These are phyloP conservation scores for Rhodofomes roseus DNA, from an alignment of 1,284 basidiomycete genomes.

Conservation along the genomic window DNA sequence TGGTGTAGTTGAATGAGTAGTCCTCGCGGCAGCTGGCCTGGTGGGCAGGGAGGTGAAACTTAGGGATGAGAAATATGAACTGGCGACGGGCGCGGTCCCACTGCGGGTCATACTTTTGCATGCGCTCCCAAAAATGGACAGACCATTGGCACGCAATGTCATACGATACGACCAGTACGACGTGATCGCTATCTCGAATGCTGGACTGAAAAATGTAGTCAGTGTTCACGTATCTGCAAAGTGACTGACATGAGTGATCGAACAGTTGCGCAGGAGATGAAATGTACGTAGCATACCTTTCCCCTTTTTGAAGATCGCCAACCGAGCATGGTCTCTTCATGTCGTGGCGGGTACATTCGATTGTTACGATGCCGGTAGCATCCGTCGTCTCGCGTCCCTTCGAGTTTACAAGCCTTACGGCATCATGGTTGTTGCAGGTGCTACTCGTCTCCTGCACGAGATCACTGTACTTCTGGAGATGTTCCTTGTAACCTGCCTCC, in stretches of 20 bases:
- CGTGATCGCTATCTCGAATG: neutral
- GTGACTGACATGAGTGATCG: neutral
- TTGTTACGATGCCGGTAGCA: conserved; percentile 5
- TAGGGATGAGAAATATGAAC: conserved; percentile 6
- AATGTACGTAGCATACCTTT: conserved; percentile 19
- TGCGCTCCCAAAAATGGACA: conserved; percentile 6
- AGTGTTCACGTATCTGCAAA: conserved; percentile 18
- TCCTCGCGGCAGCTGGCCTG: neutral
- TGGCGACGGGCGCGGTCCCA: neutral
- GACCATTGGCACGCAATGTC: conserved; percentile 19
- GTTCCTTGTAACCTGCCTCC: conserved; percentile 13
- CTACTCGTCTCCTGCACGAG: neutral
- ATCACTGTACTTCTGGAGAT: neutral
- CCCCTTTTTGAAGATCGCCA: conserved; percentile 24
- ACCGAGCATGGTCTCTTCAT: conserved; percentile 19
- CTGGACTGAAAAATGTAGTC: conserved; percentile 14
- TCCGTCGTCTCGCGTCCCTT: neutral
- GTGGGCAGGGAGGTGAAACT: conserved; percentile 9
- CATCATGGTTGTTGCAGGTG: conserved; percentile 12
- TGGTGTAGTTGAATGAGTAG: conserved; percentile 8
- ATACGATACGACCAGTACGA: conserved; percentile 12
- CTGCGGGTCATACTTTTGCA: neutral
- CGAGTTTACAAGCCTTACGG: conserved; percentile 7
- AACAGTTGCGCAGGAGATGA: too few species aligned
- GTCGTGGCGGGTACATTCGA: conserved; percentile 17